These are phyloP conservation scores for Cytidiella melzeri DNA, from an alignment of 768 basidiomycete species.

Conservation along the genomic window DNA sequence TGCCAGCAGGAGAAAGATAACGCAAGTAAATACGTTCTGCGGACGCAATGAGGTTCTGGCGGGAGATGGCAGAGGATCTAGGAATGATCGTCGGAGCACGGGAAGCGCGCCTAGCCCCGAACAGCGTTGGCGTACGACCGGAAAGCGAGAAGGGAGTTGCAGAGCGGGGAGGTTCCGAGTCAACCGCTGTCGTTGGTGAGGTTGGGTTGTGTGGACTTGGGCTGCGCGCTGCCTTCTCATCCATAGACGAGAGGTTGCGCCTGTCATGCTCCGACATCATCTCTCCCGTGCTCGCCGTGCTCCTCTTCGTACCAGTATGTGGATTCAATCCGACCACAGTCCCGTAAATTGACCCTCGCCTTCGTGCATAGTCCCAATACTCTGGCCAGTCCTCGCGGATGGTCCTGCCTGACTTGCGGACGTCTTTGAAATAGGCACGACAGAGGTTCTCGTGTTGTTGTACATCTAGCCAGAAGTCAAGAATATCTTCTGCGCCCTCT, in stretches of 20 bases:
- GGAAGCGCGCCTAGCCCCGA: slow-evolving; percentile 70
- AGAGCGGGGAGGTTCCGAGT: slow-evolving; percentile 49
- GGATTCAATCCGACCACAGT: slow-evolving; percentile 75
- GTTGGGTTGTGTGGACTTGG: slow-evolving; percentile 49
- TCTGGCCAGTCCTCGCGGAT: slow-evolving; percentile 99
- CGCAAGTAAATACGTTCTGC: slow-evolving; percentile 96
- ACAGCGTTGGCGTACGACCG: slow-evolving; percentile 70
- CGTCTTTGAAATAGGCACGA: slow-evolving; percentile 98
- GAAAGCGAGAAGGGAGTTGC: slow-evolving; percentile 77
- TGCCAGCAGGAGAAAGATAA: slow-evolving; percentile 82
- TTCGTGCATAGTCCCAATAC: slow-evolving; percentile 91
- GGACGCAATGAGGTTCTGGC: slow-evolving; percentile 82
- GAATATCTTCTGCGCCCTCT: slow-evolving; percentile 91
- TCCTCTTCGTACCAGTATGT: slow-evolving; percentile 60
- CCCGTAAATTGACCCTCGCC: slow-evolving; percentile 90
- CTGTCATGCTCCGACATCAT: slow-evolving; percentile 66
- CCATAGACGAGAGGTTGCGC: slow-evolving; percentile 50
- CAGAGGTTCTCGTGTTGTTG: slow-evolving; percentile 99
- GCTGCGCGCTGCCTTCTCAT: slow-evolving; percentile 46
- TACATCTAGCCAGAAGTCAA: slow-evolving; percentile 99
- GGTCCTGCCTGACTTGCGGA: slow-evolving; percentile 87
- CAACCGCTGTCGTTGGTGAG: slow-evolving; percentile 43
- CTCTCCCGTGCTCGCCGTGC: slow-evolving; percentile 77
- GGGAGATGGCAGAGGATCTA: slow-evolving; percentile 84
- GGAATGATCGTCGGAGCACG: slow-evolving; percentile 93